Conservation (phyloP, 1,284 basidiomycete species). For the Agaricales sp. region DNA sequence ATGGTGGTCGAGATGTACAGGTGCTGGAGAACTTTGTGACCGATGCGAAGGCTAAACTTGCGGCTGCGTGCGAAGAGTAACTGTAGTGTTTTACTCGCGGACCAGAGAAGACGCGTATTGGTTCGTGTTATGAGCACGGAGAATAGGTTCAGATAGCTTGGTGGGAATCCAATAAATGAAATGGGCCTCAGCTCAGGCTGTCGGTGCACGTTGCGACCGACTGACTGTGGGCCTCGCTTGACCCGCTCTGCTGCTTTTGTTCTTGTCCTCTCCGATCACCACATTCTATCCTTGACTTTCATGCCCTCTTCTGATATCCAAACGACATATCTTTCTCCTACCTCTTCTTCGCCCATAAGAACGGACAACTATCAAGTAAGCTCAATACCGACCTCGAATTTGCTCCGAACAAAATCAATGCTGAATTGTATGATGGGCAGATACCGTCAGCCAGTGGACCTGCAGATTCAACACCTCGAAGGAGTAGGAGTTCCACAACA, state of each 20-base stretch:
- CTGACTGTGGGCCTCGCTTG: background rate
- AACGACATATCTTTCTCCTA: background rate
- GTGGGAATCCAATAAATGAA: background rate
- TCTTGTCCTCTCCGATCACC: background rate
- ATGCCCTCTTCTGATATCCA: background rate
- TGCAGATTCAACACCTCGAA: background rate
- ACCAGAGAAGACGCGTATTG: background rate
- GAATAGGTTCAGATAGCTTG: background rate
- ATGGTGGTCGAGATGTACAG: slow-evolving; percentile 24
- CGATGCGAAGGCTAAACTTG: slow-evolving; percentile 20
- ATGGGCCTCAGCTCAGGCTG: no score
- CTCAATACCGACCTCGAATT: no score
- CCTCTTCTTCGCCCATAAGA: background rate
- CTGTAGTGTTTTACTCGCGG: no score
- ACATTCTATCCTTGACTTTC: background rate
- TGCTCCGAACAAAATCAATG: no score
- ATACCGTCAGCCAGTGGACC: background rate
- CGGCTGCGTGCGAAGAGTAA: background rate
- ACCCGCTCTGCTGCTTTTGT: no score
- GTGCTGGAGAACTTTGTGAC: slow-evolving; percentile 35
- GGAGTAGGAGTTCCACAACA: background rate
- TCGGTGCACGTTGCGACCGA: background rate
- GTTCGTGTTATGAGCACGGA: background rate
- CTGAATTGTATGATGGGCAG: background rate
- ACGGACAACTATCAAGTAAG: no score